These are phyloP conservation scores for Ceratorhiza oryzae-sativae DNA, from an alignment of 1,284 basidiomycete genomes.

Conservation along the genomic window DNA sequence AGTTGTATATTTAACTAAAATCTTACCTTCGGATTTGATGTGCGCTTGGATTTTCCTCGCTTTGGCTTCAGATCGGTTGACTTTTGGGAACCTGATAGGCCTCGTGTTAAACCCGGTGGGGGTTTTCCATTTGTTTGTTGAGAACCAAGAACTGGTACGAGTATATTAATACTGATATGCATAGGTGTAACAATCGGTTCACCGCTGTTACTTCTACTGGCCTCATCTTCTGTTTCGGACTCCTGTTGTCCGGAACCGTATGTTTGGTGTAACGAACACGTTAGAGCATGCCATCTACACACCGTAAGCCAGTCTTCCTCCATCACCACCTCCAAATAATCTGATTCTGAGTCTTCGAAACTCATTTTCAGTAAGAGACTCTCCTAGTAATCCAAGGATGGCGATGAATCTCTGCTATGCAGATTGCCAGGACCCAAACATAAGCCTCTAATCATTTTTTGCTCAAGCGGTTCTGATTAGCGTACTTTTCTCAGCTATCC, in stretches of 20 bases:
- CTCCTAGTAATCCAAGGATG: neutral
- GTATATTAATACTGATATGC: neutral
- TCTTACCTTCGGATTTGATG: neutral
- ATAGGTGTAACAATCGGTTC: neutral
- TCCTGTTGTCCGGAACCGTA: neutral
- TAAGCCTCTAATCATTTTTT: no score
- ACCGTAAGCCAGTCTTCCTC: neutral
- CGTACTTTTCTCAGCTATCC: no score
- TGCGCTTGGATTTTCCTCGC: neutral
- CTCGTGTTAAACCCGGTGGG: neutral
- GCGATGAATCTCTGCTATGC: no score
- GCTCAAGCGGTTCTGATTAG: no score
- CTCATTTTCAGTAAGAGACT: neutral
- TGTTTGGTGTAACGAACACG: neutral
- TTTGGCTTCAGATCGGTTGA: neutral
- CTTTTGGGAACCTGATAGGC: neutral
- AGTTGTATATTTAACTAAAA: neutral
- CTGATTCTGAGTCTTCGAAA: neutral
- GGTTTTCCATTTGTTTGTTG: neutral
- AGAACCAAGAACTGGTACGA: neutral
- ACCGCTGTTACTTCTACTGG: no score
- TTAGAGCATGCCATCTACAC: neutral
- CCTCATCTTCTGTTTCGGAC: neutral
- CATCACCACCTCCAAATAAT: neutral
- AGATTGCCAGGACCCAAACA: no score